Percentiles rank a stretch among this genome's conserved stretches.
Evolutionary conservation across 306 rosid species (phyloP).

Genomic region (Malus fusca): DNA sequence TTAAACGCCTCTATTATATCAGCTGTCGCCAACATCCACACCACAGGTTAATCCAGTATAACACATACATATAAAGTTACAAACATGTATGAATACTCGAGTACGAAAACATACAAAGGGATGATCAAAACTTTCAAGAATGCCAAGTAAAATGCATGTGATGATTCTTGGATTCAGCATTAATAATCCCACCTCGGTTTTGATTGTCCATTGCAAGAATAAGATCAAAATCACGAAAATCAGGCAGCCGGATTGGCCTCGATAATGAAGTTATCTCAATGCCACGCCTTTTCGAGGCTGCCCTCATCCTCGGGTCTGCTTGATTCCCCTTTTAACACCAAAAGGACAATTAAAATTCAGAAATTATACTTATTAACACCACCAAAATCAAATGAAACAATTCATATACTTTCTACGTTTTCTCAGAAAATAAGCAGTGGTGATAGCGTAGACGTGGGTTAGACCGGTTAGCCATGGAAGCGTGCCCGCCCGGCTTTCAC

Average conservation of each 20-base stretch:
- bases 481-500: no score
- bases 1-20: constrained; percentile 65
- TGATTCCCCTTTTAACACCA: constrained; percentile 54
- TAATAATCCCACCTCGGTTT: constrained; percentile 49
- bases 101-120: neutral
- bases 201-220: constrained; percentile 90
- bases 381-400: neutral
- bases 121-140: neutral
- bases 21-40: constrained; percentile 39
- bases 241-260: constrained; percentile 72
- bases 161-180: neutral
- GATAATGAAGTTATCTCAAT: constrained; percentile 69
- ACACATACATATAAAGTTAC: neutral
- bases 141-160: constrained; percentile 1
- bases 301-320: constrained; percentile 93
- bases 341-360: constrained; percentile 8
- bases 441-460: neutral
- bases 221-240: constrained; percentile 76
- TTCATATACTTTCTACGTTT: neutral
- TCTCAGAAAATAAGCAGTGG: neutral
- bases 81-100: neutral
- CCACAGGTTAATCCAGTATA: neutral
- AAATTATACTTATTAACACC: neutral
- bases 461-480: neutral
- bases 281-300: constrained; percentile 80